Conservation (phyloP, 2,329 filamentous ascomycete genomes). For the Huntiella bhutanensis region DNA sequence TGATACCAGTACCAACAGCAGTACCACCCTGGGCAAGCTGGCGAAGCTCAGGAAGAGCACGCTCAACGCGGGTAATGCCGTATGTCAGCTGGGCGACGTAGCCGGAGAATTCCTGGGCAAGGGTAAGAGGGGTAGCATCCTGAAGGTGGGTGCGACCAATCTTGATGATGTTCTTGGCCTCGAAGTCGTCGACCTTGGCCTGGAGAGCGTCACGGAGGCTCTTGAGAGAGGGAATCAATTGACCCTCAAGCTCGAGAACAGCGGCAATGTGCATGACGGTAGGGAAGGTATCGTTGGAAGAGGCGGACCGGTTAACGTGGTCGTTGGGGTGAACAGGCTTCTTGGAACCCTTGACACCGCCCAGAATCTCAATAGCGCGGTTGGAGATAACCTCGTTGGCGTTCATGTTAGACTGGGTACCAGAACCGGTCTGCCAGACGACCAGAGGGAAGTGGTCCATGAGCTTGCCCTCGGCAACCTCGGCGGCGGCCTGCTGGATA, state of each 20-base stretch:
- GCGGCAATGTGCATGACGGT: conserved; percentile 99
- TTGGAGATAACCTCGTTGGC: conserved; percentile 99
- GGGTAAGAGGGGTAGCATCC: conserved; percentile 86
- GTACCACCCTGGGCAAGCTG: conserved; percentile 89
- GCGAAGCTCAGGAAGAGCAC: conserved; percentile 63
- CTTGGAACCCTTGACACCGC: conserved; percentile 86
- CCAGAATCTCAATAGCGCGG: conserved; percentile 93
- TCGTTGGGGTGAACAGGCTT: conserved; percentile 98
- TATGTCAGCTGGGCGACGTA: conserved; percentile 90
- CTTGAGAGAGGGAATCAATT: conserved; percentile 64
- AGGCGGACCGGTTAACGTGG: conserved; percentile 98
- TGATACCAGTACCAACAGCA: conserved; percentile 90
- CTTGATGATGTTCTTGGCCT: conserved; percentile 83
- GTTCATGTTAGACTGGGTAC: conserved; percentile 99
- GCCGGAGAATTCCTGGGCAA: conserved; percentile 94
- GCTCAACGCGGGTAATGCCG: conserved; percentile 72
- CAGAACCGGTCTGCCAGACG: conserved; percentile 97
- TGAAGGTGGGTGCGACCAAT: conserved; percentile 95
- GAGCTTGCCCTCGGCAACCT: conserved; percentile 86
- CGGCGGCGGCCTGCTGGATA: conserved; percentile 82
- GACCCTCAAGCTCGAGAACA: conserved; percentile 76
- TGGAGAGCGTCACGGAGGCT: conserved; percentile 70
- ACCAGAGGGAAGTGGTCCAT: conserved; percentile 95
- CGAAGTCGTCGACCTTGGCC: conserved; percentile 74
- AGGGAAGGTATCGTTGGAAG: conserved; percentile 97